Conservation (phyloP, 139 green algal species). For the Microglena sp. region DNA sequence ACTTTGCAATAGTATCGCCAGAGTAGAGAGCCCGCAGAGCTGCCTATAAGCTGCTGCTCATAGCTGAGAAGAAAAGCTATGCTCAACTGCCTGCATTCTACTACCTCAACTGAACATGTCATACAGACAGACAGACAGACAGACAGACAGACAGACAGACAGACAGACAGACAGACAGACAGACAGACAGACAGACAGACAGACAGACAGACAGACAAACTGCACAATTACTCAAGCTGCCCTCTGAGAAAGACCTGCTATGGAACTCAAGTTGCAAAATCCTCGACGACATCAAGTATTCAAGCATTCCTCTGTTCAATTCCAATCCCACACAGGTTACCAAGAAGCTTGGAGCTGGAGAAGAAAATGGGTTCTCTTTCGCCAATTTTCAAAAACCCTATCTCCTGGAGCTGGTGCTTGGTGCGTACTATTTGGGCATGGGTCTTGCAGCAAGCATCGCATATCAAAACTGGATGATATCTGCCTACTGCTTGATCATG, state of each 20-base stretch:
- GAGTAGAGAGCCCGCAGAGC: no score
- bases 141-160: not conserved
- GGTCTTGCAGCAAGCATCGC: not conserved
- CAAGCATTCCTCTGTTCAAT: not conserved
- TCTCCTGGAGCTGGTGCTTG: not conserved
- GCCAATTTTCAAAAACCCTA: constrained; percentile 8
- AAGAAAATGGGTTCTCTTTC: constrained; percentile 1
- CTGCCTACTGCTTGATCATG: constrained; percentile 4
- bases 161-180: not conserved
- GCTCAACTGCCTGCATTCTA: not conserved
- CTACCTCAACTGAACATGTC: not conserved
- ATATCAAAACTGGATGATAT: not conserved
- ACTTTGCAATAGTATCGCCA: not conserved
- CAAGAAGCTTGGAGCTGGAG: not conserved
- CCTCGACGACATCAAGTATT: not conserved
- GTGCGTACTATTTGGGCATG: not conserved
- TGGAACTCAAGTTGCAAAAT: not conserved
- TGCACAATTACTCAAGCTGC: not conserved
- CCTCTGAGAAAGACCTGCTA: not conserved
- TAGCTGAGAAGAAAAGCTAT: no score
- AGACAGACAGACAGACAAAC: not conserved
- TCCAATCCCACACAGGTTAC: constrained; percentile 6
- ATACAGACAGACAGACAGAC: no score
- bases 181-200: not conserved
- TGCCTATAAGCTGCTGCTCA: no score